Evolutionary conservation across 1,139 yeast genomes (phyloP), one percentile per base, ranked within the genome.

Genomic region (Debaryomyces coudertii): DNA sequence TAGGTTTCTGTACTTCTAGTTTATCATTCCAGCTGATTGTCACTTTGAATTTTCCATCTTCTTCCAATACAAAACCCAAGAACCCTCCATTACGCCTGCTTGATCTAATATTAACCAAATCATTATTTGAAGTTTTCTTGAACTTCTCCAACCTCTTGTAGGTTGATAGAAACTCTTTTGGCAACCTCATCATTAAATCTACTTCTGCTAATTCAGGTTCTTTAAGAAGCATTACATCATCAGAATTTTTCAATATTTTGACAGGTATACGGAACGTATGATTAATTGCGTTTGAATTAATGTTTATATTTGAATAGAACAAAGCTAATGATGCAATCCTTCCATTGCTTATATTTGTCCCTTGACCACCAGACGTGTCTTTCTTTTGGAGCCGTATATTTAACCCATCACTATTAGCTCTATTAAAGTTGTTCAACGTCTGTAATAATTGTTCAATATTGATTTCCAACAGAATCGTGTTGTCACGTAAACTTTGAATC

Each of bases 201-300:
- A 80, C 73, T 20, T 61, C 64, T 7, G 66, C 61, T 34, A 80
- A 62, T 42, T 71, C 76, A 0, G 87, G 88, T 50, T 81, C 86
- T 25, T 54, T 54, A 7, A 69, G 57, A 7, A 71, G 57, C 38
- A 68, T 53, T 8, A 70, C 67, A 47, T 76, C 80, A 50, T 73
- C 74, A 27, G 69, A 72, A 52, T 66, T 67, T 53, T 77, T 75
- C 49, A 82, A 56, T 37, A 83, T 68, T 51, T 79, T 66, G 3
- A 80, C 83, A 0, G 88, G 87, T 27, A 83, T 77, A 39, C 77
- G 73, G 55, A 82, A 82, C 7, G 83, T 77, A 53, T 83, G 87
- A 49, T 75, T 76, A n/a, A 82, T 68, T 2, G 70, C 56, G 47
- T 61, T 71, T 23, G 71, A 55, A 47, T 61, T 65, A 23, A 55